phyloP scores from a whole-genome alignment of 2,329 filamentous ascomycete species.

The Pyrenophora graminea region DNA sequence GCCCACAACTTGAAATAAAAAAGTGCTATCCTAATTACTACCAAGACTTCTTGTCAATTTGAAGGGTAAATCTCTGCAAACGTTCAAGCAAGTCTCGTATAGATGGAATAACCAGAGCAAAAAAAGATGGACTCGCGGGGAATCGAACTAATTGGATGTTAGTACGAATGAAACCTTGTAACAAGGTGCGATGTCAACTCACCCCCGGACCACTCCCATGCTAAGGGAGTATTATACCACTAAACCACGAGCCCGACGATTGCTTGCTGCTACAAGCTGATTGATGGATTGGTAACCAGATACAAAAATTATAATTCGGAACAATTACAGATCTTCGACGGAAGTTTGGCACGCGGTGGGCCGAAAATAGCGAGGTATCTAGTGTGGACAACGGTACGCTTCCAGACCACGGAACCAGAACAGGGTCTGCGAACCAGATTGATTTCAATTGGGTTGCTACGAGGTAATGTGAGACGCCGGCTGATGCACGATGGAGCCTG shows the following conservation, averaged over 20 bases:
- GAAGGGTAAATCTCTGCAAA: too few relatives aligned
- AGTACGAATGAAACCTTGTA: too few relatives aligned
- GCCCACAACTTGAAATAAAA: too few relatives aligned
- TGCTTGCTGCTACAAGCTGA: background rate
- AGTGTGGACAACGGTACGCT: background rate
- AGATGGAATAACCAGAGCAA: background rate
- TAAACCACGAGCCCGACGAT: slow-evolving; percentile 21
- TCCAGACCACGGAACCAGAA: slow-evolving; percentile 1
- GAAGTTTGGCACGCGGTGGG: background rate
- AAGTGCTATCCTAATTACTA: too few relatives aligned
- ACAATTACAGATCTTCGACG: too few relatives aligned
- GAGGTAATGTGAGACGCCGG: too few relatives aligned
- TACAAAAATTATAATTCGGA: background rate
- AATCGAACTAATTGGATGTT: slow-evolving; percentile 6
- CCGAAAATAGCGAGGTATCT: background rate
- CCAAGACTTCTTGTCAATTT: too few relatives aligned
- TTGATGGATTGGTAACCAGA: slow-evolving; percentile 1
- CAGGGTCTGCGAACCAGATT: too few relatives aligned
- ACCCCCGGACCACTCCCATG: slow-evolving; percentile 17
- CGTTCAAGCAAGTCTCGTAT: too few relatives aligned
- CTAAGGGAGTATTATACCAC: slow-evolving; percentile 26
- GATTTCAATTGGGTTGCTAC: too few relatives aligned
- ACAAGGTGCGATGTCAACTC: too few relatives aligned
- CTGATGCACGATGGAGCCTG: too few relatives aligned
- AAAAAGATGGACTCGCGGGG: slow-evolving; percentile 14